phyloP scores from a whole-genome alignment of 139 green algal species.

The Chlamydomonas eustigma region DNA sequence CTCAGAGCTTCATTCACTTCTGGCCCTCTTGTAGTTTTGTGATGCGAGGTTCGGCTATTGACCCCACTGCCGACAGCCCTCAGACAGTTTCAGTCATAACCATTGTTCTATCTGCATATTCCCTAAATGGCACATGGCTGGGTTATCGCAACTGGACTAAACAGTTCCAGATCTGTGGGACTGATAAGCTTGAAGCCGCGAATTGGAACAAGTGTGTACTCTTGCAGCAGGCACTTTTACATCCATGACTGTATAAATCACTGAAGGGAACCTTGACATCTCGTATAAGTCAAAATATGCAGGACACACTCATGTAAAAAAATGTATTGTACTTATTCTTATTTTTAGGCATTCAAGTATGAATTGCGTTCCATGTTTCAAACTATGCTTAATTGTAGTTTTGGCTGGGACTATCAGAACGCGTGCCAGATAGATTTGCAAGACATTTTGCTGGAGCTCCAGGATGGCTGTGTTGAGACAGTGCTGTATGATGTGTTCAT shows the following conservation, averaged over 20 bases:
- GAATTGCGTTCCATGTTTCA: too few species aligned
- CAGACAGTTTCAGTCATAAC: slow-evolving; percentile 5
- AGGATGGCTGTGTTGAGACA: slow-evolving; percentile 13
- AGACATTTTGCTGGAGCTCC: slow-evolving; percentile 19
- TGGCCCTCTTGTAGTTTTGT: not conserved
- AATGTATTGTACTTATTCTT: too few species aligned
- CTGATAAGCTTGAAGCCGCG: slow-evolving; percentile 17
- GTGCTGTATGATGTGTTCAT: slow-evolving; percentile 37
- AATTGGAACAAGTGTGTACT: slow-evolving; percentile 43
- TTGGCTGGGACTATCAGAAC: slow-evolving; percentile 46
- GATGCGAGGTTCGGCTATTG: not conserved
- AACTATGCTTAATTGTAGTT: too few species aligned
- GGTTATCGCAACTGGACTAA: slow-evolving; percentile 41
- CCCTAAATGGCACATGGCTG: slow-evolving; percentile 58
- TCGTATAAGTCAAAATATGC: too few species aligned
- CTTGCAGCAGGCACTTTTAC: too few species aligned
- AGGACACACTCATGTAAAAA: too few species aligned
- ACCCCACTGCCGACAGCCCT: not conserved
- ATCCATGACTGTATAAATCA: too few species aligned
- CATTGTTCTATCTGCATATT: slow-evolving; percentile 45
- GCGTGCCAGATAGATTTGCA: slow-evolving; percentile 33
- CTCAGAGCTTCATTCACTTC: too few species aligned
- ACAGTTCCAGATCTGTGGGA: slow-evolving; percentile 53
- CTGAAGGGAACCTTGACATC: too few species aligned
- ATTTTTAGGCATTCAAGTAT: too few species aligned